Base-by-base conservation (phyloP, 202 grass and related monocot genomes). In the Bolboschoenoplectus hybrid region DNA sequence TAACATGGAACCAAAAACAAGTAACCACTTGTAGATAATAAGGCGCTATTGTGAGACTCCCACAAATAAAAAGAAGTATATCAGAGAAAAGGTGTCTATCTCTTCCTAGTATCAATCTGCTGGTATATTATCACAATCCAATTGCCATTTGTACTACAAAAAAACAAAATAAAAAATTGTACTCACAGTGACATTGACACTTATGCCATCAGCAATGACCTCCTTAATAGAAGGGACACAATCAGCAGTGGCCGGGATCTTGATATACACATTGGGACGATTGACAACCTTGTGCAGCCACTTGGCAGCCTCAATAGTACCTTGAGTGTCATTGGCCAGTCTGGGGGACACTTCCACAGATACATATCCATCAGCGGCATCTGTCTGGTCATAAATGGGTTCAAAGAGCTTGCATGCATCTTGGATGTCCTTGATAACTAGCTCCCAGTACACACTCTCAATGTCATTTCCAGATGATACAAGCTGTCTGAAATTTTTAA, bases 381-480 rank as follows among this genome's bases (percentile, higher is more conserved):
- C 40, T 0, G 97, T 93, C 81, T 96, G 57, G 0, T 99, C 62
- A 47, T 99, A 99, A 86, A 99, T 94, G 67, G 90, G 92, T 87
- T 99, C 92, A 11, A 99, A 99, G 87, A 99, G 88, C 53, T 93
- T 91, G 66, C 97, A 99, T 1, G 97, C 93, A 13, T 99, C 93
- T 89, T 99, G 97, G 60, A 99, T 99, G 36, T 99, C 97, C 85
- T 97, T 96, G 47, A 99, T 94, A 70, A 99, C 97, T n/a, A 99
- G 97, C 90, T 94, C 97, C 97, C 97, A 99, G 77, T 99, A 99
- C 35, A 88, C 88, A 3, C 38, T 90, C 79, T 99, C 91, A 9
- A 89, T 93, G 17, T 97, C 92, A 82, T 99, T 99, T 76, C 90
- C 97, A 58, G 88, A 53, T 38, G 88, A 82, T 85, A 96, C 83